phyloP scores from a whole-genome alignment of 2,329 filamentous ascomycete species.

The Chaetomium strumarium region DNA sequence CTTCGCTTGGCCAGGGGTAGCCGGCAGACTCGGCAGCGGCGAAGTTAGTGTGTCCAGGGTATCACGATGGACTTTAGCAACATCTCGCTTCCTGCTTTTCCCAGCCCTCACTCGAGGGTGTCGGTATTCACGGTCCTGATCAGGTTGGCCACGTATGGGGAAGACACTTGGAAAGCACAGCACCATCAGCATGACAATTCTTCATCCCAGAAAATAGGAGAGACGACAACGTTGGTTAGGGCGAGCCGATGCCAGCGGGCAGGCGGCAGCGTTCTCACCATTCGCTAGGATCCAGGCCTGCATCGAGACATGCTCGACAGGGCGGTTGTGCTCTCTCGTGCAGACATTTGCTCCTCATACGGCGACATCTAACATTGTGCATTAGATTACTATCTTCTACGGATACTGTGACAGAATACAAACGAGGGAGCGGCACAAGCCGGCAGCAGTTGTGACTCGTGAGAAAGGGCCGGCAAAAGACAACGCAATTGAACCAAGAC shows the following conservation, averaged over 20 bases:
- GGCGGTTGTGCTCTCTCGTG: conserved; percentile 44
- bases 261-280: conserved; percentile 37
- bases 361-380: conserved; percentile 40
- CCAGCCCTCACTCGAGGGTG: conserved; percentile 48
- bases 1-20: conserved; percentile 20
- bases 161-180: conserved; percentile 38
- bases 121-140: conserved; percentile 50
- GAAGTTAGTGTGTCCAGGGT: conserved; percentile 28
- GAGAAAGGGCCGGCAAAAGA: background rate
- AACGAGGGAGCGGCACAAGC: background rate
- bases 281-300: conserved; percentile 42
- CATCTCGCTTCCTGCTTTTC: conserved; percentile 37
- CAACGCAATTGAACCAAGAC: conserved; percentile 16
- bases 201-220: background rate
- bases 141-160: conserved; percentile 46
- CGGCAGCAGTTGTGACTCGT: background rate
- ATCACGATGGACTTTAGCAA: conserved; percentile 33
- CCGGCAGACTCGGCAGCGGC: conserved; percentile 6
- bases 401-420: background rate
- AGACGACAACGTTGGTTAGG: background rate
- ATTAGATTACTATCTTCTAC: conserved; percentile 6
- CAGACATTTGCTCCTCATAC: conserved; percentile 51
- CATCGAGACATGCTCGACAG: conserved; percentile 47
- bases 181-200: conserved; percentile 9
- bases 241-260: background rate